Evolutionary conservation across 352 stramenopile genomes (phyloP), one percentile per base, ranked within the genome.

Genomic region (Globisporangium irregulare): DNA sequence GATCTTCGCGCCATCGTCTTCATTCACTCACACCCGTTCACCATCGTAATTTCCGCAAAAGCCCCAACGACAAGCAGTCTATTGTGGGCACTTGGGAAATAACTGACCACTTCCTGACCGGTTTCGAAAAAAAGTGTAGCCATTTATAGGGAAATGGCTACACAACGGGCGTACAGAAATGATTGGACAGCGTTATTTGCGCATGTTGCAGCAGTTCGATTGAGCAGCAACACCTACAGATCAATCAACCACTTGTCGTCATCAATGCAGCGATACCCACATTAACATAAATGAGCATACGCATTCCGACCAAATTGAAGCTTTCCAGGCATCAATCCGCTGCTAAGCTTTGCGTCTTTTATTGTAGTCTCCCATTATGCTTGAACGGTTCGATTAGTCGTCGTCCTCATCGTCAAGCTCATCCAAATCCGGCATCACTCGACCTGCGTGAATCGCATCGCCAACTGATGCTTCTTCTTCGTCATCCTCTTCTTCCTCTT

Each of bases 371-470:
- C 27, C 15, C 22, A 9, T 22, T 22, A 18, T 14, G 22, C 20
- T 29, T 8, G 22, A 4, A 46, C 22, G 4, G 4, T 15, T 32
- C 55, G 3, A 10, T 62, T 41, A 59, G 6, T 71, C 58, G 22
- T 71, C 63, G 29, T 81, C 72, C 4, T 84, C 75, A 57, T 81
- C 74, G 24, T 84, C 76, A 15, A 79, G 20, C 48, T 80, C 77
- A 56, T 82, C 79, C 48, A 91, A 61, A 59, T 79, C 73, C 1
- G 85, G 82, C 75, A 91, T 79, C 27, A 86, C 74, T 46, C 81
- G 81, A 24, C 80, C 81, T 8, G 77, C 69, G 55, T 93, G 83
- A 9, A 89, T 73, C 27, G 72, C 74, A 18, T 64, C 62, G 3
- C 4, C 64, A 34, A 29, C 48, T 54, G 54, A 22, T 15, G 25